phyloP scores from a whole-genome alignment of 2,329 filamentous ascomycete genomes.

The Claviceps humidiphila region DNA sequence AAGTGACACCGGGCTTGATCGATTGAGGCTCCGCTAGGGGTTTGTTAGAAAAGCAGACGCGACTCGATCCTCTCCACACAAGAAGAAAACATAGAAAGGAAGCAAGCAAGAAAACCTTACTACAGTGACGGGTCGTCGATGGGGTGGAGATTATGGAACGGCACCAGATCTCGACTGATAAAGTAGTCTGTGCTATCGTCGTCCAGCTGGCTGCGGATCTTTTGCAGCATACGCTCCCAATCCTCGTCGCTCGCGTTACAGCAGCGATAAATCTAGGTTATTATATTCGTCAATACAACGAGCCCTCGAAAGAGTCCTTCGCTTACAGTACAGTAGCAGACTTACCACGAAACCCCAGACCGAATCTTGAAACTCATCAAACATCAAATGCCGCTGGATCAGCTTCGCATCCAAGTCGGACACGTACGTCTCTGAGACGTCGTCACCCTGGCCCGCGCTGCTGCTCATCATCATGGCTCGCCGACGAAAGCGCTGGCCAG shows the following conservation, averaged over 20 bases:
- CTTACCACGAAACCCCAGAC: not conserved
- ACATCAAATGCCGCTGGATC: not conserved
- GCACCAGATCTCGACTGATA: not conserved
- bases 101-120: not conserved
- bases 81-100: not conserved
- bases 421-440: not conserved
- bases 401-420: not conserved
- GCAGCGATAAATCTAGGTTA: slow-evolving; percentile 1
- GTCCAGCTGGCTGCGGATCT: not conserved
- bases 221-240: not conserved
- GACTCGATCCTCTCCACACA: no score
- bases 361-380: not conserved
- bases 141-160: not conserved
- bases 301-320: not conserved
- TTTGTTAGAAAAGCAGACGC: not conserved
- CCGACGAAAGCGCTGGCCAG: no score
- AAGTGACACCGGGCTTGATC: slow-evolving; percentile 1
- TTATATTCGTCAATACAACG: not conserved
- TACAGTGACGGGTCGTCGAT: not conserved
- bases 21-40: slow-evolving; percentile 1
- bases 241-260: not conserved
- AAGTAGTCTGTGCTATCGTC: not conserved
- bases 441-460: no score
- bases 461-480: not conserved
- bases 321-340: not conserved